These are phyloP conservation scores for Tetrapisispora fleetii DNA, from an alignment of 805 yeast species.

Conservation along the genomic window DNA sequence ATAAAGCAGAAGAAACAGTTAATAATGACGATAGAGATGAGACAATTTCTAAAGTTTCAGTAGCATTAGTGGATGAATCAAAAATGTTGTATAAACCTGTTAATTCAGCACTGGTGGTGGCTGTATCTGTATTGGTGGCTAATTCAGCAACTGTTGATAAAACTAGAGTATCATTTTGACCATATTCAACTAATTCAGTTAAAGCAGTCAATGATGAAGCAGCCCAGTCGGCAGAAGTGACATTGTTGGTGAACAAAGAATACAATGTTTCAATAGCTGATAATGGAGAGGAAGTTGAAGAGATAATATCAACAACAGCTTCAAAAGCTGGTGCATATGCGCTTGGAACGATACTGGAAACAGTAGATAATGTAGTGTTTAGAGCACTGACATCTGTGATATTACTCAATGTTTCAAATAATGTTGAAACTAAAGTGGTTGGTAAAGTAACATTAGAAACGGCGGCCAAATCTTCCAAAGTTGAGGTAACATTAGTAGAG, in stretches of 20 bases:
- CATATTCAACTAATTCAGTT: slow-evolving; percentile 9
- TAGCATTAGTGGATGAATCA: slow-evolving; percentile 13
- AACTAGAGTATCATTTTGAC: slow-evolving; percentile 14
- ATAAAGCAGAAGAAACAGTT: slow-evolving; percentile 7
- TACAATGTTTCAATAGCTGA: slow-evolving; percentile 11
- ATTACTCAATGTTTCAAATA: slow-evolving; percentile 12
- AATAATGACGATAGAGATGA: slow-evolving; percentile 9
- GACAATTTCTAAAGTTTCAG: slow-evolving; percentile 11
- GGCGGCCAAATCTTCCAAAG: slow-evolving; percentile 14
- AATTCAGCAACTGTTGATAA: slow-evolving; percentile 14
- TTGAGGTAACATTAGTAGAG: slow-evolving; percentile 16
- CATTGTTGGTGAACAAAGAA: slow-evolving; percentile 13
- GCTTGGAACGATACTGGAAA: slow-evolving; percentile 9
- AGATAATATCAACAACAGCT: slow-evolving; percentile 14
- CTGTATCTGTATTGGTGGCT: slow-evolving; percentile 12
- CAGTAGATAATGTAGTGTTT: slow-evolving; percentile 7
- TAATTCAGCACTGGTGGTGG: slow-evolving; percentile 20
- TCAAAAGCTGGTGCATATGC: slow-evolving; percentile 8
- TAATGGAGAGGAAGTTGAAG: slow-evolving; percentile 11
- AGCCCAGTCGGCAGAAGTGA: slow-evolving; percentile 17
- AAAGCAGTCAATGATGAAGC: slow-evolving; percentile 15
- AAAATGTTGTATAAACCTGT: slow-evolving; percentile 16
- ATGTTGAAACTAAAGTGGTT: slow-evolving; percentile 7
- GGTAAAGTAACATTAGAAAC: slow-evolving; percentile 18
- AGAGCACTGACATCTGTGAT: slow-evolving; percentile 5